Evolutionary conservation across 169 alveolate species (phyloP).

Genomic region (Cardiosporidium cionae): DNA sequence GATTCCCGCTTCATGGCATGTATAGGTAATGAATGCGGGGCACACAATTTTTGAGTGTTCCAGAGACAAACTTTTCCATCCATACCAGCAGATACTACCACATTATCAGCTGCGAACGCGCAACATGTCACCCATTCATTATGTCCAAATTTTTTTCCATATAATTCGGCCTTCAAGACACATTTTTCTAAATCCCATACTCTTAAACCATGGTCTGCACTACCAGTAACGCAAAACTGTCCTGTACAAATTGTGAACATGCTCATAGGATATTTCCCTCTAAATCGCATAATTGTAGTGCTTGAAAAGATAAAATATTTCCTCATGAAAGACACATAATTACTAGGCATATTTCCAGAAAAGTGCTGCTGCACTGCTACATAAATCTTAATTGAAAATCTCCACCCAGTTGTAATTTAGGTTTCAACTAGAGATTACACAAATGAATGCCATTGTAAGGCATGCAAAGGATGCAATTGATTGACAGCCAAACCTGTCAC

Average conservation of each 20-base stretch:
- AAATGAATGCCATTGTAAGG: too few relatives aligned
- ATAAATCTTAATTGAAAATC: neutral
- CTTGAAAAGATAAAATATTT: neutral
- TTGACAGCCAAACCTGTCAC: too few relatives aligned
- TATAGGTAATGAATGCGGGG: neutral
- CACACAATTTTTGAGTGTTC: neutral
- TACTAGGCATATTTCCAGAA: neutral
- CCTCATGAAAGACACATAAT: neutral
- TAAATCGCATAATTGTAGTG: neutral
- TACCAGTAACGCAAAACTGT: slow-evolving; percentile 14
- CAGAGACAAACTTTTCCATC: slow-evolving; percentile 29
- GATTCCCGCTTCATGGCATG: neutral
- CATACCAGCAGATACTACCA: slow-evolving; percentile 27
- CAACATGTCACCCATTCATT: slow-evolving; percentile 31
- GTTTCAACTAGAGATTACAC: neutral
- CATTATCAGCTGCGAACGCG: neutral
- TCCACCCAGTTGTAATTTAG: neutral
- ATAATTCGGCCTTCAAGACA: neutral
- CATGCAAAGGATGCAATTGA: too few relatives aligned
- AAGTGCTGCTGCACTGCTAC: neutral
- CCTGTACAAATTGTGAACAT: neutral
- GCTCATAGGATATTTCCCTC: neutral
- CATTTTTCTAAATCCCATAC: neutral
- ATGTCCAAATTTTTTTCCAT: slow-evolving; percentile 7
- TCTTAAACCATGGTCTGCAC: slow-evolving; percentile 25